Evolutionary conservation across 139 green algal species (phyloP).

Genomic region (Pedinophyceae sp.): DNA sequence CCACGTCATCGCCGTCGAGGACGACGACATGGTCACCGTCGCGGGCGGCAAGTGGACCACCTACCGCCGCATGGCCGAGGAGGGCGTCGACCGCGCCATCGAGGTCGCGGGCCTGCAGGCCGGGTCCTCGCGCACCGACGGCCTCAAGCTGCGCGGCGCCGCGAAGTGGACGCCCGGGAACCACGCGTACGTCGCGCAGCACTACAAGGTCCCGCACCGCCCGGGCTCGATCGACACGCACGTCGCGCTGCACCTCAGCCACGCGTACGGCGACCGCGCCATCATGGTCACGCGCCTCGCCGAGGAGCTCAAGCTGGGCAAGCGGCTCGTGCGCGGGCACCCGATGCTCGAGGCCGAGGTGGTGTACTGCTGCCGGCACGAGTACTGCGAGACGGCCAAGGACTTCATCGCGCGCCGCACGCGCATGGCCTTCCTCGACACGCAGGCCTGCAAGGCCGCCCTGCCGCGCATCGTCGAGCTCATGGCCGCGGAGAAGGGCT

Average conservation of each 20-base stretch:
- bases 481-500: constrained; percentile 46
- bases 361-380: constrained; percentile 37
- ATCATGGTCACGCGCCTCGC: constrained; percentile 52
- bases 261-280: constrained; percentile 76
- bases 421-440: constrained; percentile 87
- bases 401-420: constrained; percentile 86
- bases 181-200: constrained; percentile 43
- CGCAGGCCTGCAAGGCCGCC: constrained; percentile 41
- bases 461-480: constrained; percentile 63
- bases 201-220: constrained; percentile 57
- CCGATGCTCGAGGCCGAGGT: constrained; percentile 91
- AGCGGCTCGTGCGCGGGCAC: constrained; percentile 64
- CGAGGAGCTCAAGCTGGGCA: constrained; percentile 43
- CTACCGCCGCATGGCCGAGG: constrained; percentile 81
- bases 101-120: constrained; percentile 8
- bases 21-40: constrained; percentile 78
- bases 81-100: constrained; percentile 29
- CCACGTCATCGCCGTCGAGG: constrained; percentile 55
- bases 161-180: constrained; percentile 32
- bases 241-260: background rate
- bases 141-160: constrained; percentile 53
- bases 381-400: constrained; percentile 74
- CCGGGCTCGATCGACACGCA: constrained; percentile 48
- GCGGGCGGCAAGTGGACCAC: constrained; percentile 95
- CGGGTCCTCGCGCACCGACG: constrained; percentile 35